These are phyloP conservation scores for Ustanciosporium gigantosporum DNA, from an alignment of 1,284 basidiomycete species.

Conservation along the genomic window DNA sequence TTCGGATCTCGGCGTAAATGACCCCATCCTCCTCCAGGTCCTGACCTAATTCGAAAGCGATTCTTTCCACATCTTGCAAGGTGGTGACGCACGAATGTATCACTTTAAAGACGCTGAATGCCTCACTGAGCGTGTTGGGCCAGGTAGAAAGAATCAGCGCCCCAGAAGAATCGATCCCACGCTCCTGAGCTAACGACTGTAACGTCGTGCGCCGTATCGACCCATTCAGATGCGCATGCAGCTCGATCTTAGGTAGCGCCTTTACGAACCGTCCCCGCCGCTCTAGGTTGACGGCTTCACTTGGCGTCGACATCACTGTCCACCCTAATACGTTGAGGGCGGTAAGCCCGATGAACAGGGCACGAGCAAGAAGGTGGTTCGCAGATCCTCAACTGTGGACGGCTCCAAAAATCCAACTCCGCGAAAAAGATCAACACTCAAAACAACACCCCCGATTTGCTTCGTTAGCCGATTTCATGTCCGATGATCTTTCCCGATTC, in stretches of 20 bases:
- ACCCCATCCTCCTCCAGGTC: conserved; percentile 35
- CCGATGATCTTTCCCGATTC: too few species aligned
- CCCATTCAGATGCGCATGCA: conserved; percentile 44
- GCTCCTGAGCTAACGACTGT: conserved; percentile 4
- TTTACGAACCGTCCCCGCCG: not conserved
- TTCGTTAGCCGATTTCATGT: too few species aligned
- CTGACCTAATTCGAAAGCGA: conserved; percentile 21
- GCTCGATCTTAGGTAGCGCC: conserved; percentile 32
- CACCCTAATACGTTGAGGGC: too few species aligned
- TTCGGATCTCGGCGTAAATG: conserved; percentile 39
- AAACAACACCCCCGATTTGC: too few species aligned
- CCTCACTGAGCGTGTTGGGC: conserved; percentile 21
- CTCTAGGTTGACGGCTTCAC: too few species aligned
- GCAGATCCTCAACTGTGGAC: too few species aligned
- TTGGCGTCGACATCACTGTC: too few species aligned
- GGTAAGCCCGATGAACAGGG: too few species aligned
- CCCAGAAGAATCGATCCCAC: not conserved
- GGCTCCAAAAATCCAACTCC: too few species aligned
- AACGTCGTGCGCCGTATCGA: conserved; percentile 36
- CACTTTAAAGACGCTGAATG: conserved; percentile 28
- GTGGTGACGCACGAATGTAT: conserved; percentile 28
- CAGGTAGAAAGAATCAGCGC: conserved; percentile 10
- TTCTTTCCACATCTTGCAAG: conserved; percentile 6
- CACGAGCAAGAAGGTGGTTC: too few species aligned
- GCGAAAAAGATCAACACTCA: too few species aligned